Percentiles rank a stretch among this genome's conserved stretches.
Conservation (phyloP, 1,139 yeast species). For the Scheffersomyces quercinus region DNA sequence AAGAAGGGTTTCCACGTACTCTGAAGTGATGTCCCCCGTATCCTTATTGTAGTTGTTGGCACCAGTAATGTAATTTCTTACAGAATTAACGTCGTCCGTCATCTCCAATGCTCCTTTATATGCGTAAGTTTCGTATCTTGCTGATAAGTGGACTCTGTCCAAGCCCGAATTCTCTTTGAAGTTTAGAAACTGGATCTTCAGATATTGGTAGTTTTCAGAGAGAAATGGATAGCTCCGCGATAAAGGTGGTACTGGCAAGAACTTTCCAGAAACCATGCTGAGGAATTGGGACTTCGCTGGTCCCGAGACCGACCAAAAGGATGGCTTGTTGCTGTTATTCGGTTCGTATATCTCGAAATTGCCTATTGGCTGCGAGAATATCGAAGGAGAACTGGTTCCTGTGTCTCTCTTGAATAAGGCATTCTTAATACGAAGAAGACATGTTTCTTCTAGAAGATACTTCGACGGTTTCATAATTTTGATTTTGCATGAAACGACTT, state of each 20-base stretch:
- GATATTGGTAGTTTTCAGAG: conserved; percentile 27
- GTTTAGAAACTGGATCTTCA: conserved; percentile 49
- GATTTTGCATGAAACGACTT: neutral
- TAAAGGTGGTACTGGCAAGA: conserved; percentile 52
- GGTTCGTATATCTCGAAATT: conserved; percentile 25
- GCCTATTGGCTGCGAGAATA: conserved; percentile 27
- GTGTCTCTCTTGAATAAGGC: conserved; percentile 16
- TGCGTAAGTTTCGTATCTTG: conserved; percentile 77
- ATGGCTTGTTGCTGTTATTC: conserved; percentile 12
- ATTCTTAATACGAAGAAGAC: conserved; percentile 16
- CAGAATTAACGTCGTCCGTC: conserved; percentile 77
- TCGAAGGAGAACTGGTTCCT: conserved; percentile 6
- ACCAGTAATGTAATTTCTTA: conserved; percentile 55
- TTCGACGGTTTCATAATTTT: conserved; percentile 2
- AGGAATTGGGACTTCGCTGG: conserved; percentile 36
- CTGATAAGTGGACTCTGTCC: conserved; percentile 78
- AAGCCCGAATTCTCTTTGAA: conserved; percentile 59
- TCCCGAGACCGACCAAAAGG: conserved; percentile 39
- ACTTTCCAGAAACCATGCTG: conserved; percentile 35
- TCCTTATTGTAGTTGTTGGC: conserved; percentile 48
- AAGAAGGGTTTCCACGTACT: conserved; percentile 43
- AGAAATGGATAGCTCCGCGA: conserved; percentile 57
- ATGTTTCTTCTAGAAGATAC: conserved; percentile 1
- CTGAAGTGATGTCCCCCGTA: conserved; percentile 16
- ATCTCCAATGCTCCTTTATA: conserved; percentile 55